These are phyloP conservation scores for Trypanosoma brucei DNA, from an alignment of 208 protist genomes.

Conservation along the genomic window DNA sequence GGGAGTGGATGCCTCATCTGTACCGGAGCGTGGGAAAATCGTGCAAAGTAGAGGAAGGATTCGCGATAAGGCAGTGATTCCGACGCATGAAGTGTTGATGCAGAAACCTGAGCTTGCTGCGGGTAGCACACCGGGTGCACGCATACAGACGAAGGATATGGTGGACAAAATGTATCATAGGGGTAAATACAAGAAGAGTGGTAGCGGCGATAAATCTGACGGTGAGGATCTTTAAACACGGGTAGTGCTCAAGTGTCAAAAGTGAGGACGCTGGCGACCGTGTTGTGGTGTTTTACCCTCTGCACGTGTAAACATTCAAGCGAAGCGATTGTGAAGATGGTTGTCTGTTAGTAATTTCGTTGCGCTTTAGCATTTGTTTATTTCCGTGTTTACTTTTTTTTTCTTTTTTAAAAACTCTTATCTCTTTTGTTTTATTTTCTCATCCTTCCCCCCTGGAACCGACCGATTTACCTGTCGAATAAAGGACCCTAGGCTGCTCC, in stretches of 20 bases:
- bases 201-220: slow-evolving; percentile 12
- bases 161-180: slow-evolving; percentile 57
- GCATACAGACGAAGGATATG: slow-evolving; percentile 38
- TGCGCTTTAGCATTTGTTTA: neutral
- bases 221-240: slow-evolving; percentile 49
- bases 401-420: neutral
- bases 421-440: slow-evolving; percentile 8
- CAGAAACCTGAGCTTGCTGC: slow-evolving; percentile 44
- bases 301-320: no score
- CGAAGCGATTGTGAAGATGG: no score
- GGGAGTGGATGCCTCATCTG: slow-evolving; percentile 13
- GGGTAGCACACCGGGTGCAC: slow-evolving; percentile 27
- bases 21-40: slow-evolving; percentile 58
- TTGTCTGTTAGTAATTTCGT: no score
- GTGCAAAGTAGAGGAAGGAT: slow-evolving; percentile 30
- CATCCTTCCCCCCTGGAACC: neutral
- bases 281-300: no score
- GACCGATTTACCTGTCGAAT: neutral
- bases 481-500: neutral
- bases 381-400: slow-evolving; percentile 1
- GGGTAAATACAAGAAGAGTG: slow-evolving; percentile 67
- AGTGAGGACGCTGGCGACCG: no score
- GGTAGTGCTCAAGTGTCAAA: neutral
- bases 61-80: slow-evolving; percentile 48
- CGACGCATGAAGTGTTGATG: slow-evolving; percentile 58